Evolutionary conservation across 345 rosid genomes (phyloP), one percentile per base, ranked within the genome.

Genomic region (Dipteronia dyeriana): DNA sequence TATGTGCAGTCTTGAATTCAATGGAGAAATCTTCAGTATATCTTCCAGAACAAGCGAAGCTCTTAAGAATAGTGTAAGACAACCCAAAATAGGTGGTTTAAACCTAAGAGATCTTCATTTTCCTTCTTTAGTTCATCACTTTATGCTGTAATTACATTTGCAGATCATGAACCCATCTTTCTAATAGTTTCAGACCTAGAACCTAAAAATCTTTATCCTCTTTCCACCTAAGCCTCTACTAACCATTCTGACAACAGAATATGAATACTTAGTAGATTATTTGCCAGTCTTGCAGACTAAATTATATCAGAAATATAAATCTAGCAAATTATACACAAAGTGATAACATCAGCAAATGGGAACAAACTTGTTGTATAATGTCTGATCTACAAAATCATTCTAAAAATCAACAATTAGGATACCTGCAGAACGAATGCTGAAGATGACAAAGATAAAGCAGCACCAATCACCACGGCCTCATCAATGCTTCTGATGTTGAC

Each of bases 351-450:
- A 70, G 19, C 34, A 70, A 49, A 70, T 8, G 3, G 34, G 19
- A 26, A 16, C 34, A 68, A 22, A 19, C 16, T 5, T 45, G 23
- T 60, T 41, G 5, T n/a, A n/a, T 7, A 59, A 20, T 26, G 1
- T n/a, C 51, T 49, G 49, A 70, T 45, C 12, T 19, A 31, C 2
- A 43, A 61, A 57, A 51, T 26, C 51, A n/a, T 59, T 56, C 12
- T 65, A 59, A 78, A 56, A 72, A 76, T 53, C 22, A 23, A 67
- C 20, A 75, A 73, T 73, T 74, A 63, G 75, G 76, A 80, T 88
- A 93, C 99, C 98, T 93, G 99, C 76, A 95, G 84, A 84, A 93
- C 99, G 81, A 95, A 95, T 78, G 99, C 98, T 66, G 99, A 95
- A 77, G 98, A 95, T 73, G 99, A 95, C 83, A 95, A 79, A 75